Percentiles rank a stretch among this genome's conserved stretches.
phyloP scores from a whole-genome alignment of 2,329 filamentous ascomycete genomes.

The Xylariaceae sp. region DNA sequence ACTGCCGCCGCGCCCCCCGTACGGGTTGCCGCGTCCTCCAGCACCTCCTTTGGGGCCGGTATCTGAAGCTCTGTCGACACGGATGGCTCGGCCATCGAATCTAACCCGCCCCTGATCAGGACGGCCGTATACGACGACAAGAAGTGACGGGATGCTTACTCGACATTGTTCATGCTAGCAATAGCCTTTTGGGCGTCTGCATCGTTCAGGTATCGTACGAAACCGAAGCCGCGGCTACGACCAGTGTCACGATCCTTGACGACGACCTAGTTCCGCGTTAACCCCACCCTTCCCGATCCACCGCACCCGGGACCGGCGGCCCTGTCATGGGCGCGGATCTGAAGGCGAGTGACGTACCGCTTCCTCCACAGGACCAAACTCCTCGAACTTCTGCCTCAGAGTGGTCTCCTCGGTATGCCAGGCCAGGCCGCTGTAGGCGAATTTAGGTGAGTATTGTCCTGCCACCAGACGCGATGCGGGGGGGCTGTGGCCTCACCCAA shows the following conservation, averaged over 20 bases:
- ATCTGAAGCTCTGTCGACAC: conserved; percentile 92
- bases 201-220: conserved; percentile 80
- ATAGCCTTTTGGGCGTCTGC: conserved; percentile 72
- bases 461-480: neutral
- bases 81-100: conserved; percentile 89
- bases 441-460: conserved; percentile 5
- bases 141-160: conserved; percentile 52
- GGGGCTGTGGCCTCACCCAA: conserved; percentile 87
- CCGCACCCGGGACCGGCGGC: neutral
- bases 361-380: conserved; percentile 87
- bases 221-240: conserved; percentile 94
- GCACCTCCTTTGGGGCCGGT: conserved; percentile 56
- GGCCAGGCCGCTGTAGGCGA: conserved; percentile 68
- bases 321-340: neutral
- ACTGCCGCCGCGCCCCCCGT: conserved; percentile 25
- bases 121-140: neutral
- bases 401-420: conserved; percentile 95
- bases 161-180: conserved; percentile 74
- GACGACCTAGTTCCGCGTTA: conserved; percentile 59
- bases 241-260: conserved; percentile 97
- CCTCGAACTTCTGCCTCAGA: conserved; percentile 83
- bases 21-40: conserved; percentile 29
- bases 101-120: conserved; percentile 35
- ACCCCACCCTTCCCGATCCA: neutral
- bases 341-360: conserved; percentile 60